Conservation (phyloP, 306 rosid species). For the Trichosanthes truncata region DNA sequence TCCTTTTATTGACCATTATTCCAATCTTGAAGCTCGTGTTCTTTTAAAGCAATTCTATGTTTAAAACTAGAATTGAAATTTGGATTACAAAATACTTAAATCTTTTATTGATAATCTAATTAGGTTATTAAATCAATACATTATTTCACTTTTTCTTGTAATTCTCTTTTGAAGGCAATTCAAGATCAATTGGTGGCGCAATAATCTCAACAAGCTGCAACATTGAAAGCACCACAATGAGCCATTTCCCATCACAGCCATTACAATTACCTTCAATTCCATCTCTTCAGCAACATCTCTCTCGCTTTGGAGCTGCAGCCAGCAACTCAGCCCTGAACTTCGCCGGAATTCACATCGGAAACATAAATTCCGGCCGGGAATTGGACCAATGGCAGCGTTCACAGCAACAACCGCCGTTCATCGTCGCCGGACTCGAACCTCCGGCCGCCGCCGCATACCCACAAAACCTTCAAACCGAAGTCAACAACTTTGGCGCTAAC, state of each 20-base stretch:
- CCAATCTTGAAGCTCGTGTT: no score
- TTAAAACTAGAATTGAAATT: no score
- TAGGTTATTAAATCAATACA: neutral
- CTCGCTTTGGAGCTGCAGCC: slow-evolving; percentile 27
- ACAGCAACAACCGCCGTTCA: neutral
- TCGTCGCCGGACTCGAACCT: slow-evolving; percentile 1
- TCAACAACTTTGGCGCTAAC: neutral
- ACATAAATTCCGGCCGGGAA: neutral
- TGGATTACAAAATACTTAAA: neutral
- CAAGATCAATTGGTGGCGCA: slow-evolving; percentile 7
- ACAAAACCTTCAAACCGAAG: neutral
- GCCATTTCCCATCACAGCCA: slow-evolving; percentile 35
- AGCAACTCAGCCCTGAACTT: neutral
- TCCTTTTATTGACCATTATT: no score
- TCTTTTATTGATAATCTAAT: neutral
- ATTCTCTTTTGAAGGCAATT: neutral
- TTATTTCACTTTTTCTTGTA: neutral
- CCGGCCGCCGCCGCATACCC: neutral
- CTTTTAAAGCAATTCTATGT: no score
- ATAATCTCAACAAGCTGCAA: neutral
- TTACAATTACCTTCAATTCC: slow-evolving; percentile 43
- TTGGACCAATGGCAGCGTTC: neutral
- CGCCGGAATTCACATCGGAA: neutral
- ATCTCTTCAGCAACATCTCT: slow-evolving; percentile 43
- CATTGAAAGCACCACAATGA: slow-evolving; percentile 16